Base-by-base conservation (phyloP, 1,284 basidiomycete genomes). In the Pascua sp. region DNA sequence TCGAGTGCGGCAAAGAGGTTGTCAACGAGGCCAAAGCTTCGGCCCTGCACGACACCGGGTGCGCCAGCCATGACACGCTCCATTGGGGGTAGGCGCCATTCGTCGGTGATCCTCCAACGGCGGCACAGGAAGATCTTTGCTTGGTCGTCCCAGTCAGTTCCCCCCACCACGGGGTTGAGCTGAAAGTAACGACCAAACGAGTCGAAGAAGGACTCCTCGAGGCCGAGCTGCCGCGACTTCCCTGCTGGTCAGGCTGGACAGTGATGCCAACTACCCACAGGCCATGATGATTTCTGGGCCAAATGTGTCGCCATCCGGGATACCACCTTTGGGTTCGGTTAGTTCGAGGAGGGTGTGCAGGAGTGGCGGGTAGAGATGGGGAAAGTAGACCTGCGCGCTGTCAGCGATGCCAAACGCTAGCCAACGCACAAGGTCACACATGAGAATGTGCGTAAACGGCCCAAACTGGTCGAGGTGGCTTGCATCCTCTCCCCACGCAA, bases 201-300 rank as follows among this genome's bases (percentile, higher is more conserved):
- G 49, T 75, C 68, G 56, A 76, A 77, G 63, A 77, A 77, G 9
- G 72, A 70, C 56, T 75, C 67, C 47, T 77, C 76, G 10, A 75
- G 68, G 15, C 64, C 62, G 11, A 75, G 65, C 10, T 68, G 69
- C 45, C 74, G 67, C 1, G 74, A 69, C 52, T 69, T 68, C 58
- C 75, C 75, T 77, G 48, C 7, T 10, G 45, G 24, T 48, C 41
- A 60, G 50, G 36, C 24, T 32, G 24, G 24, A 32, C 7, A 32
- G 24, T 7, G 7, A 32, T 7, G 24, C 4, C 11, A 18, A 8
- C 0, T 8, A 67, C 75, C 49, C 57, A 75, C 73, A 76, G 2
- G 72, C 72, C 13, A 77, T 50, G 48, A 75, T 72, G 42, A 77
- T 59, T 56, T 71, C 67, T 12, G 75, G 74, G 5, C 72, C 72